Evolutionary conservation across 306 rosid species (phyloP).

Genomic region (Dryas drummondii): DNA sequence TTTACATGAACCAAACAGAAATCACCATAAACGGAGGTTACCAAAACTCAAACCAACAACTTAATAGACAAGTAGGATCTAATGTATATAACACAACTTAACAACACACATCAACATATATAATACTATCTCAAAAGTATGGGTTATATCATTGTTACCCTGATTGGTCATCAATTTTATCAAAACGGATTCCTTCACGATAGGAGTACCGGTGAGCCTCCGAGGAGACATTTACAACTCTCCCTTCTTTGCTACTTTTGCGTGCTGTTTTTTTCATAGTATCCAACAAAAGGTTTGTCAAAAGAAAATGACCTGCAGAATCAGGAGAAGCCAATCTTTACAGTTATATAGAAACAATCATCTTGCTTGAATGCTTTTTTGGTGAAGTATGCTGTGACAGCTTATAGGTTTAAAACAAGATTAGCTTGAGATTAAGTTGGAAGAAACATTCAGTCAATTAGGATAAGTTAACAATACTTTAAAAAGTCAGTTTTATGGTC

Average conservation of each 20-base stretch:
- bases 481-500: not conserved
- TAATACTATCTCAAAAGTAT: not conserved
- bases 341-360: no score
- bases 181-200: conserved; percentile 70
- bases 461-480: not conserved
- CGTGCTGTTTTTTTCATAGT: conserved; percentile 68
- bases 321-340: conserved; percentile 1
- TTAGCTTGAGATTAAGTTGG: not conserved
- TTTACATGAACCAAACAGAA: no score
- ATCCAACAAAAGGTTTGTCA: conserved; percentile 79
- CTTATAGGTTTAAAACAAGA: not conserved
- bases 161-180: conserved; percentile 57
- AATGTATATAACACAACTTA: no score
- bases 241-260: conserved; percentile 68
- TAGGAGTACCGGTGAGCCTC: conserved; percentile 59
- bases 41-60: no score
- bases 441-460: not conserved
- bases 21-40: no score
- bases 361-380: no score
- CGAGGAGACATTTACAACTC: conserved; percentile 74
- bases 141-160: conserved; percentile 40
- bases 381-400: not conserved
- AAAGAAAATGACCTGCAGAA: conserved; percentile 80
- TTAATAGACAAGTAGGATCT: no score
- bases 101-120: not conserved